Evolutionary conservation across 1,284 basidiomycete species (phyloP).

Genomic region (Puccinia brachypodii): DNA sequence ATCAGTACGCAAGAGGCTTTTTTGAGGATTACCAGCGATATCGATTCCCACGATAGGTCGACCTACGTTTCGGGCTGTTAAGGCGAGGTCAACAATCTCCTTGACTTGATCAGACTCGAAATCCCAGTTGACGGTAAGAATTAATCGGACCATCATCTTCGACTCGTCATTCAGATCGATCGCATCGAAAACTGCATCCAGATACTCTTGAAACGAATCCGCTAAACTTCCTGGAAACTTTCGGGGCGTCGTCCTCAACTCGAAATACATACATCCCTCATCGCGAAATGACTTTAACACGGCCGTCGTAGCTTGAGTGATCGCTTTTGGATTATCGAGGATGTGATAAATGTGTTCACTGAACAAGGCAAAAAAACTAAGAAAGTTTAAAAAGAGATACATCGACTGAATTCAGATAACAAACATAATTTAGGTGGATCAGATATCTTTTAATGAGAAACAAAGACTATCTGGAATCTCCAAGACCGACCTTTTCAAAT

Average conservation of each 20-base stretch:
- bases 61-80: background rate
- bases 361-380: slow-evolving; percentile 37
- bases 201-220: slow-evolving; percentile 12
- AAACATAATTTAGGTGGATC: too few relatives aligned
- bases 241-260: slow-evolving; percentile 33
- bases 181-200: slow-evolving; percentile 9
- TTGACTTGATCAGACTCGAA: slow-evolving; percentile 9
- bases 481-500: slow-evolving; percentile 21
- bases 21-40: slow-evolving; percentile 15
- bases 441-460: background rate
- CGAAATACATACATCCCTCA: slow-evolving; percentile 37
- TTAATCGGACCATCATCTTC: slow-evolving; percentile 29
- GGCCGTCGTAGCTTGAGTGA: background rate
- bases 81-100: slow-evolving; percentile 1
- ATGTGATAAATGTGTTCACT: slow-evolving; percentile 25
- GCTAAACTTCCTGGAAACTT: background rate
- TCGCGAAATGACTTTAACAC: slow-evolving; percentile 24
- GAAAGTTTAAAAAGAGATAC: background rate
- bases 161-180: slow-evolving; percentile 7
- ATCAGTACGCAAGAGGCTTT: background rate
- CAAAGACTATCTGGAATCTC: background rate
- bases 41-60: slow-evolving; percentile 22
- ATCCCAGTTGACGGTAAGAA: slow-evolving; percentile 31
- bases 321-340: slow-evolving; percentile 13
- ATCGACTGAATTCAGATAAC: background rate